Conservation (phyloP, 192 early-diverging fungal genomes). For the Coemansia sp. region DNA sequence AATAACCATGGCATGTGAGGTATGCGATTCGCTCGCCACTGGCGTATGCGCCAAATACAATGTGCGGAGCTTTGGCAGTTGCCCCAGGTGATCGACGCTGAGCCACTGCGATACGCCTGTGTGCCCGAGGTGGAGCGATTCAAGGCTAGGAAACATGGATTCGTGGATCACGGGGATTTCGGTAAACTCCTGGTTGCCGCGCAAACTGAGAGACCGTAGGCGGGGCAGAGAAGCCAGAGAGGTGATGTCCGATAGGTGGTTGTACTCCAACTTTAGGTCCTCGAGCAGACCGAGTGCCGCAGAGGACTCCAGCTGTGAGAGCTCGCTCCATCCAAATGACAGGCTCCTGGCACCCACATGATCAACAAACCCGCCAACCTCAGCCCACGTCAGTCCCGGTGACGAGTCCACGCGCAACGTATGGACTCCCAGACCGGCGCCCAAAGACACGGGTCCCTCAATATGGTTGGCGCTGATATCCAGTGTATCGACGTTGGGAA, state of each 20-base stretch:
- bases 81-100: not conserved
- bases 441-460: not conserved
- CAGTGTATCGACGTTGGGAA: conserved; percentile 7
- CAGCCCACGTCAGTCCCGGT: conserved; percentile 14
- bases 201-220: conserved; percentile 19
- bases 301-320: not conserved
- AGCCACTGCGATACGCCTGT: conserved; percentile 16
- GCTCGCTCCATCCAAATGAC: conserved; percentile 28
- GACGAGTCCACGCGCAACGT: conserved; percentile 23
- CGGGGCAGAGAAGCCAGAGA: conserved; percentile 3
- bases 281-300: not conserved
- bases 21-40: not conserved
- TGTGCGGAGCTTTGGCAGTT: not conserved
- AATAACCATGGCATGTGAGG: conserved; percentile 5
- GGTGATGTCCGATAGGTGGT: conserved; percentile 16
- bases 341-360: conserved; percentile 1
- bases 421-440: not conserved
- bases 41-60: conserved; percentile 11
- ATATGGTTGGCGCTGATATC: conserved; percentile 39
- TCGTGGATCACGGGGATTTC: not conserved
- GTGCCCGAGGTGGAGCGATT: conserved; percentile 21
- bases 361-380: not conserved
- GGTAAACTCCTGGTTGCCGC: conserved; percentile 13
- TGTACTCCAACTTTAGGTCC: conserved; percentile 34
- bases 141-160: not conserved